Evolutionary conservation across 2,329 filamentous ascomycete species (phyloP), one percentile per base, ranked within the genome.

Genomic region (Capronia coronata): DNA sequence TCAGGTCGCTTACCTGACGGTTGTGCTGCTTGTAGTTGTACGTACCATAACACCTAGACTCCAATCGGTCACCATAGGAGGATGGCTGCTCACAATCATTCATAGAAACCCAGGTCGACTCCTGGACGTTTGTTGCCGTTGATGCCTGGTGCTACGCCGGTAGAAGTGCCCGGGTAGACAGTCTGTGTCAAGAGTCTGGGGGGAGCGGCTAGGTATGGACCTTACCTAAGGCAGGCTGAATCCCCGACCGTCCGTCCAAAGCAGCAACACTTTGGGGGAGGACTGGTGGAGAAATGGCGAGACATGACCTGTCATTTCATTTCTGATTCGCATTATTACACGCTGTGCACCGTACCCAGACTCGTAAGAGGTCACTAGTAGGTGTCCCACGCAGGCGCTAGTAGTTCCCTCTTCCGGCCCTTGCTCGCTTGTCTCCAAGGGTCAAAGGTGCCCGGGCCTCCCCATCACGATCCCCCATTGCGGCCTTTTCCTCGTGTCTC

Each of bases 401-500:
- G 34, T 37, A 18, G 34, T 3, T 27, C 10, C 18, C 34, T 37
- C n/a, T 37, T 37, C 14, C 34, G 29, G 29, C 29, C 29, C 25
- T 35, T 42, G 30, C 44, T 43, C 46, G 18, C 19, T n/a, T 14
- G 29, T 43, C 46, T 21, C 46, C 39, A 41, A 45, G 25, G 25
- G 10, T 27, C 6, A 27, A 27, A 27, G 48, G 39, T 42, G 34
- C 38, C 45, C 46, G 25, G 43, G 37, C 19, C 19, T 35, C 34
- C 19, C 35, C 23, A 29, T 35, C 21, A 39, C 23, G 8, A 13
- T 19, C 27, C 27, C 25, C 44, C 49, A 18, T 37, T 27, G 38
- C 43, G 23, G 38, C 29, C 34, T 18, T 46, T 48, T 27, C 41
- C 46, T 46, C 49, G 50, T 52, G 50, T 52, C 50, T 52, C 50